Base-by-base conservation (phyloP, 192 early-diverging fungal genomes). In the Coemansia biformis region DNA sequence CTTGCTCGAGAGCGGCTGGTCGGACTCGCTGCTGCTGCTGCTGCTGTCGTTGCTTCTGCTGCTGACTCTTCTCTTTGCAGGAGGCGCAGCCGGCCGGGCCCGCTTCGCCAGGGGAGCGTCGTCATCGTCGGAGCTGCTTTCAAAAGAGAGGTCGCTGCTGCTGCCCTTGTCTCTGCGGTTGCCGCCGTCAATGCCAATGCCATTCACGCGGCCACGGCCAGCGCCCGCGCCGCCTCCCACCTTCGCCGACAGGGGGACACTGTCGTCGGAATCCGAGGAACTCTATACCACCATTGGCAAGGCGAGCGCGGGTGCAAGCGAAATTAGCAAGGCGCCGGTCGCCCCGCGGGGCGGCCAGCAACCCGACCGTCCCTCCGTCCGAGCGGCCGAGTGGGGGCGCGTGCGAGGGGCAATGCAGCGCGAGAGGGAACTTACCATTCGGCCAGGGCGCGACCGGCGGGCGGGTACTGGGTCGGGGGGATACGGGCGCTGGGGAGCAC, bases 181-280 rank as follows among this genome's bases (percentile, higher is more conserved):
- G 38, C 31, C 45, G 33, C 18, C 16, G 30, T 1, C 19, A 14
- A 22, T 10, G 19, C 11, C 28, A 13, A 34, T 51, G 32, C 42
- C 22, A 23, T 35, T 15, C 14, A 13, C 34, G 22, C 7, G 34
- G 28, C 7, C 10, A 18, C 24, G 19, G 0, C 10, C 35, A 36
- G 16, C 32, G 18, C 16, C 36, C 42, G 37, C 48, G 51, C 15
- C 31, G 37, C 46, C 51, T 7, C 41, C 29, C 40, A 68, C 43
- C 22, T 38, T 55, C 17, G 44, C 38, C 31, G 70, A 74, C 31
- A 74, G 48, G 13, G 70, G 70, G 19, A 54, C 41, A 9, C 54
- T 57, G 54, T 69, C 66, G 36, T 74, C 70, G 4, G 59, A 74
- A 52, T 74, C 70, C 42, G 70, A 66, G 28, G 50, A 53, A 34